These are phyloP conservation scores for Picochlorum costavermella DNA, from an alignment of 139 green algal genomes.

Conservation along the genomic window DNA sequence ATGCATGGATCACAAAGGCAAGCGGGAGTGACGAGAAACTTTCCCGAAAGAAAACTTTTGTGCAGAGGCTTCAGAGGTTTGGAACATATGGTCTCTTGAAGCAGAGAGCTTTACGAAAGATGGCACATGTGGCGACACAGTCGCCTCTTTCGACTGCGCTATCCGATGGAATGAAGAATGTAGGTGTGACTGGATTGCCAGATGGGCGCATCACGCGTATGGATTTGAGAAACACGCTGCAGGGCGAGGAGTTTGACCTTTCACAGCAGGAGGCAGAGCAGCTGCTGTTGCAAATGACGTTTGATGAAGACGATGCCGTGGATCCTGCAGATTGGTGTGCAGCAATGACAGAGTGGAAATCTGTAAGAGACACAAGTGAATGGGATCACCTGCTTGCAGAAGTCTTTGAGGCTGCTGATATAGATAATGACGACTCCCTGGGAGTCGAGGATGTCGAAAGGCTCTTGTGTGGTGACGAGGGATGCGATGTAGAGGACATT, in stretches of 20 bases:
- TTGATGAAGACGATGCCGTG: slow-evolving; percentile 18
- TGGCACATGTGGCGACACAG: slow-evolving; percentile 19
- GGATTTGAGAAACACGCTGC: slow-evolving; percentile 24
- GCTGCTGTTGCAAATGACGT: slow-evolving; percentile 30
- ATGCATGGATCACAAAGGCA: slow-evolving; percentile 39
- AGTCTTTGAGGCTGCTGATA: slow-evolving; percentile 49
- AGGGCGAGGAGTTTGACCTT: slow-evolving; percentile 45
- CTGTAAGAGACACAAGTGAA: slow-evolving; percentile 30
- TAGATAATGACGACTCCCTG: slow-evolving; percentile 33
- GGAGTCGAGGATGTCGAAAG: slow-evolving; percentile 33
- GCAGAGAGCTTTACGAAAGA: slow-evolving; percentile 44
- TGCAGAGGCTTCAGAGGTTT: slow-evolving; percentile 73
- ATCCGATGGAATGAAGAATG: slow-evolving; percentile 8
- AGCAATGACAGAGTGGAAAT: slow-evolving; percentile 60
- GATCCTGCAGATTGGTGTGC: slow-evolving; percentile 55
- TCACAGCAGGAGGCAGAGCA: slow-evolving; percentile 35
- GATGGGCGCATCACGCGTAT: not conserved
- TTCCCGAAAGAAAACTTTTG: slow-evolving; percentile 43
- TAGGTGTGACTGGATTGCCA: slow-evolving; percentile 2
- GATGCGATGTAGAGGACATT: slow-evolving; percentile 3
- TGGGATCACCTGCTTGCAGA: slow-evolving; percentile 32
- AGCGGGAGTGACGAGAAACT: slow-evolving; percentile 13
- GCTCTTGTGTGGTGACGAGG: slow-evolving; percentile 38
- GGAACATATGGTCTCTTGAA: slow-evolving; percentile 64
- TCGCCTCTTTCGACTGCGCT: not conserved